Percentiles rank a stretch among this genome's conserved stretches.
These are phyloP conservation scores for Adansonia digitata DNA, from an alignment of 345 rosid genomes.

Conservation along the genomic window DNA sequence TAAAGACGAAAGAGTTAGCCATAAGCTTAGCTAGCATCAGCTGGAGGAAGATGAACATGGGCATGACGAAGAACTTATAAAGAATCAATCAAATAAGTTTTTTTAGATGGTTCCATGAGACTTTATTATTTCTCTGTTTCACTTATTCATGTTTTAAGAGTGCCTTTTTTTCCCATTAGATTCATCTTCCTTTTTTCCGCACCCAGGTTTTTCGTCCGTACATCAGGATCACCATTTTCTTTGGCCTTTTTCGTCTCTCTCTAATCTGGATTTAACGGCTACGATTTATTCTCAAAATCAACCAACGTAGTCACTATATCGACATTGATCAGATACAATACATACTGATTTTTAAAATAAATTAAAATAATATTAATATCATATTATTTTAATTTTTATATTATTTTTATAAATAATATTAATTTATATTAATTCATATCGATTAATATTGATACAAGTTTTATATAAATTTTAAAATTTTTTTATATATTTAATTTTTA, in stretches of 20 bases:
- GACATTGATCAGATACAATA: too few relatives aligned
- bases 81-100: not conserved
- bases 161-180: not conserved
- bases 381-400: too few relatives aligned
- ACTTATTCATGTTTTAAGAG: not conserved
- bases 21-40: not conserved
- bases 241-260: too few relatives aligned
- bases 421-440: too few relatives aligned
- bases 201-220: slow-evolving; percentile 18
- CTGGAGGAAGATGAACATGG: not conserved
- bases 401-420: too few relatives aligned
- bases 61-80: not conserved
- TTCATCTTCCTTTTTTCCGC: not conserved
- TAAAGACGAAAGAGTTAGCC: not conserved
- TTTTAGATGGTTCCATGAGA: not conserved
- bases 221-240: slow-evolving; percentile 5
- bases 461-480: too few relatives aligned
- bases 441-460: too few relatives aligned
- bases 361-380: too few relatives aligned
- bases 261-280: not conserved
- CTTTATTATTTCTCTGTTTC: not conserved
- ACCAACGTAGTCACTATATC: too few relatives aligned
- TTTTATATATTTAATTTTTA: too few relatives aligned
- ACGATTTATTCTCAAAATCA: not conserved
- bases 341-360: too few relatives aligned